Evolutionary conservation across 805 yeast genomes (phyloP).

Genomic region (Candida piceae): DNA sequence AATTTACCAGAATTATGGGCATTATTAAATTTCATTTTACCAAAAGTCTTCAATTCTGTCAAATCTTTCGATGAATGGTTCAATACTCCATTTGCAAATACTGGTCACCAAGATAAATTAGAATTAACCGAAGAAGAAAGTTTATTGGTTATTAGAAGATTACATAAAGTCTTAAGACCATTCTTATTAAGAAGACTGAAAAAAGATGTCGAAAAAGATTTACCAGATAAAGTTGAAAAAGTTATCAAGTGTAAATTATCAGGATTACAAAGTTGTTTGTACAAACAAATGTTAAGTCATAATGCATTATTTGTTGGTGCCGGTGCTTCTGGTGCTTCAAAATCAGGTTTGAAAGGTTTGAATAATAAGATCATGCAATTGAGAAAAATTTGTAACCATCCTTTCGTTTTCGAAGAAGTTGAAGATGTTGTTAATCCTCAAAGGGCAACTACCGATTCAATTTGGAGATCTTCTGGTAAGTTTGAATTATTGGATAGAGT

Average conservation of each 20-base stretch:
- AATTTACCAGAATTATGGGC: slow-evolving; percentile 87
- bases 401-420: slow-evolving; percentile 80
- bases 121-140: slow-evolving; percentile 85
- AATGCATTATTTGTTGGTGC: slow-evolving; percentile 61
- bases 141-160: slow-evolving; percentile 72
- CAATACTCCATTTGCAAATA: slow-evolving; percentile 81
- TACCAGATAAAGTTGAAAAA: slow-evolving; percentile 80
- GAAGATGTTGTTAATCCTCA: slow-evolving; percentile 65
- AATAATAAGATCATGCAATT: slow-evolving; percentile 83
- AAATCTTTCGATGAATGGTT: slow-evolving; percentile 89
- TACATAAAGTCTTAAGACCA: slow-evolving; percentile 82
- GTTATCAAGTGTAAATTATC: slow-evolving; percentile 77
- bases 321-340: slow-evolving; percentile 51
- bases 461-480: slow-evolving; percentile 78
- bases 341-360: slow-evolving; percentile 68
- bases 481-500: slow-evolving; percentile 74
- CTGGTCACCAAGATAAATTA: slow-evolving; percentile 76
- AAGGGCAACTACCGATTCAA: slow-evolving; percentile 54
- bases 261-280: slow-evolving; percentile 63
- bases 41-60: slow-evolving; percentile 80
- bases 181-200: slow-evolving; percentile 78
- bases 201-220: slow-evolving; percentile 81
- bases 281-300: slow-evolving; percentile 75
- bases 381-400: slow-evolving; percentile 82
- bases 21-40: slow-evolving; percentile 71